Evolutionary conservation across 1,284 basidiomycete genomes (phyloP).

Genomic region (Porodaedalea pini): DNA sequence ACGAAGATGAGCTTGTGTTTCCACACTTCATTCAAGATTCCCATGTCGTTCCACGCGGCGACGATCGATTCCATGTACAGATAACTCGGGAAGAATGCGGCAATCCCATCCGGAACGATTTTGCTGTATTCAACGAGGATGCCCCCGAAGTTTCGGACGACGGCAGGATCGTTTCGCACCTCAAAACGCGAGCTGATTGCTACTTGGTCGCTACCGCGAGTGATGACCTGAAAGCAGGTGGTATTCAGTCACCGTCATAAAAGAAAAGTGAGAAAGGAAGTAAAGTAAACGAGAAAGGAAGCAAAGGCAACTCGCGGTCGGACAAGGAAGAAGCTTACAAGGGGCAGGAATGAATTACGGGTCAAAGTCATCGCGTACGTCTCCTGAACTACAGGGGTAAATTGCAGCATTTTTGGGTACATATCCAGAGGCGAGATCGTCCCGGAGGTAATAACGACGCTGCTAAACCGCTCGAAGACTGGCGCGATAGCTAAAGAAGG

Average conservation of each 20-base stretch:
- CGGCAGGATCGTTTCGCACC: slow-evolving; percentile 98
- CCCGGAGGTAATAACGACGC: slow-evolving; percentile 97
- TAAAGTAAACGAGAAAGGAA: slow-evolving; percentile 8
- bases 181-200: slow-evolving; percentile 99
- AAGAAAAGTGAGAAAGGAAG: background rate
- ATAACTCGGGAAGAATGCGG: slow-evolving; percentile 99
- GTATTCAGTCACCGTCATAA: background rate
- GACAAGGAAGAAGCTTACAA: slow-evolving; percentile 51
- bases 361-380: slow-evolving; percentile 98
- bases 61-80: slow-evolving; percentile 99
- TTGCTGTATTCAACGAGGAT: slow-evolving; percentile 98
- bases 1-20: slow-evolving; percentile 99
- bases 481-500: slow-evolving; percentile 97
- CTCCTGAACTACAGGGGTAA: slow-evolving; percentile 95
- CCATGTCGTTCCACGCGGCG: slow-evolving; percentile 99
- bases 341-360: slow-evolving; percentile 94
- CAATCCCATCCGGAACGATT: slow-evolving; percentile 98
- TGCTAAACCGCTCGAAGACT: slow-evolving; percentile 97
- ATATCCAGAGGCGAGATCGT: slow-evolving; percentile 99
- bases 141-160: slow-evolving; percentile 97
- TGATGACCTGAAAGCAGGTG: slow-evolving; percentile 74
- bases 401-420: slow-evolving; percentile 99
- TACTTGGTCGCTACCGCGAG: slow-evolving; percentile 96
- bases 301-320: background rate
- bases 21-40: slow-evolving; percentile 98